These are phyloP conservation scores for Nicotiana undulata DNA, from an alignment of 257 asterid genomes.

Conservation along the genomic window DNA sequence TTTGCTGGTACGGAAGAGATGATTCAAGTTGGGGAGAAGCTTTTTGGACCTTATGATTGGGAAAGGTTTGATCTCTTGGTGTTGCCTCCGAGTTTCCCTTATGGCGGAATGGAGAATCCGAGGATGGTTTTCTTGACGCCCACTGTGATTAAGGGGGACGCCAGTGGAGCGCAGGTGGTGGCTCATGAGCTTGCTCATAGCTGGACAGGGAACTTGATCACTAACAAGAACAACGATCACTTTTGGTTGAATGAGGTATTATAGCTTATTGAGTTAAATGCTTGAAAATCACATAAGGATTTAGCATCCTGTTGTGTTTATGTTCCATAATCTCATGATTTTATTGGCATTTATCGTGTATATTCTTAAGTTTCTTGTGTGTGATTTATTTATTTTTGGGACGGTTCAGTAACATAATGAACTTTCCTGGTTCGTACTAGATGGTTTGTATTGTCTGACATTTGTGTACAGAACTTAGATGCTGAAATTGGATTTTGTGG, in stretches of 20 bases:
- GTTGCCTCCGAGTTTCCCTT: conserved; percentile 94
- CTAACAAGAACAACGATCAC: conserved; percentile 90
- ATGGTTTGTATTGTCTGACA: not conserved
- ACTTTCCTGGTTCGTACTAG: not conserved
- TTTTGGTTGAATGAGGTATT: conserved; percentile 99
- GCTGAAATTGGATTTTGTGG: not conserved
- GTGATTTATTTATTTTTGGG: not conserved
- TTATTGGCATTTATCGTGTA: not conserved
- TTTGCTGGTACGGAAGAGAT: conserved; percentile 89
- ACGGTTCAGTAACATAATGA: not conserved
- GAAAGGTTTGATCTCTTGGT: conserved; percentile 95
- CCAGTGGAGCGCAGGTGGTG: conserved; percentile 79
- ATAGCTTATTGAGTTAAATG: not conserved
- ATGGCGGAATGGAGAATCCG: conserved; percentile 98
- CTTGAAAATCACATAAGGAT: not conserved
- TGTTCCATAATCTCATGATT: not conserved
- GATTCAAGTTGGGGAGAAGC: conserved; percentile 75
- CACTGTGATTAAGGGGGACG: conserved; percentile 87
- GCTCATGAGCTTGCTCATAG: conserved; percentile 99
- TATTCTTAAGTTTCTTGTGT: not conserved
- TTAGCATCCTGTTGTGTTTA: not conserved
- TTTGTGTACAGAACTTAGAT: not conserved
- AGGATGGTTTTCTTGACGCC: conserved; percentile 93
- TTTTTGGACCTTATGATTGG: conserved; percentile 93
- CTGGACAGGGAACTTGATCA: conserved; percentile 96